phyloP scores from a whole-genome alignment of 2,329 filamentous ascomycete genomes.

The Lachnellula cervina region DNA sequence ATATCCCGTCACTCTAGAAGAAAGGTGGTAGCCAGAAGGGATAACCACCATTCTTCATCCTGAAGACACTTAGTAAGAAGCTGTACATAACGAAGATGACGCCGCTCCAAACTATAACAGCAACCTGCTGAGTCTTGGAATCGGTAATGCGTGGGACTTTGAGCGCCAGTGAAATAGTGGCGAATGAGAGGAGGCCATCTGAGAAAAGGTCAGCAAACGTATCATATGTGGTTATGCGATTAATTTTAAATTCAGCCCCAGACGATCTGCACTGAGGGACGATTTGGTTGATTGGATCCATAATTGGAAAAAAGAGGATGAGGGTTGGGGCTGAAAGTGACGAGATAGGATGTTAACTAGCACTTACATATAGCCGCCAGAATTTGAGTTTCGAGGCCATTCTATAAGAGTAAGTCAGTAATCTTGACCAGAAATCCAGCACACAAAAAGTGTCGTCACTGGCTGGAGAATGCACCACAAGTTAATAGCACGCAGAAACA shows the following conservation, averaged over 20 bases:
- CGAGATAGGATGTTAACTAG: too few relatives aligned
- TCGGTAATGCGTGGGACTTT: conserved; percentile 89
- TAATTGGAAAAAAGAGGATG: too few relatives aligned
- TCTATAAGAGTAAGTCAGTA: conserved; percentile 30
- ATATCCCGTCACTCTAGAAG: conserved; percentile 24
- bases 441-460: too few relatives aligned
- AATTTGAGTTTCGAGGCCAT: conserved; percentile 92
- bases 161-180: conserved; percentile 82
- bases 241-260: too few relatives aligned
- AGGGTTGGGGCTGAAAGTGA: too few relatives aligned
- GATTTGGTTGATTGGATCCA: too few relatives aligned
- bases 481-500: neutral
- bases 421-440: too few relatives aligned
- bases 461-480: neutral
- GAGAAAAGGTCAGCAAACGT: neutral
- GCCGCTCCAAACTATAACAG: conserved; percentile 72
- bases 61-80: conserved; percentile 89
- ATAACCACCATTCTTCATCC: conserved; percentile 91
- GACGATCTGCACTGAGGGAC: too few relatives aligned
- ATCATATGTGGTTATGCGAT: too few relatives aligned
- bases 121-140: conserved; percentile 70
- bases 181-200: conserved; percentile 82
- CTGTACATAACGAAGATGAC: conserved; percentile 83
- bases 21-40: conserved; percentile 94
- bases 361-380: conserved; percentile 86